Percentiles rank a stretch among this genome's conserved stretches.
These are phyloP conservation scores for Schizophyllum amplum DNA, from an alignment of 1,284 basidiomycete genomes.

Conservation along the genomic window DNA sequence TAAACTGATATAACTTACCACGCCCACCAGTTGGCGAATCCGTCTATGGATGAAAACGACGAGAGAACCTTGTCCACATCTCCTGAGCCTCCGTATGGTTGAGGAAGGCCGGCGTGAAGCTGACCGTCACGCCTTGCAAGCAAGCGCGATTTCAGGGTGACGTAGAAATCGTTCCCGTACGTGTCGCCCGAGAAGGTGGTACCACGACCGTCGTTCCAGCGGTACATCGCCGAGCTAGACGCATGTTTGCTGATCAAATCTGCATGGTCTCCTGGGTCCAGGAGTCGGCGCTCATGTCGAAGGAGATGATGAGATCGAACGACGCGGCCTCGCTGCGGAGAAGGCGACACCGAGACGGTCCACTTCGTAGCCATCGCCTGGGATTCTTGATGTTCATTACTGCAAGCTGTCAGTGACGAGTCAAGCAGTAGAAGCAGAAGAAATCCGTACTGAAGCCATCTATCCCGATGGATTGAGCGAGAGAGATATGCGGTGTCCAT, in stretches of 20 bases:
- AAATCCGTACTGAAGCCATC: too few species aligned
- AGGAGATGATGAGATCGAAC: constrained; percentile 27
- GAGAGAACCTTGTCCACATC: constrained; percentile 16
- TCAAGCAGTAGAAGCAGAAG: too few species aligned
- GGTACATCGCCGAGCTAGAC: constrained; percentile 17
- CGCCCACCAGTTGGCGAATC: constrained; percentile 30
- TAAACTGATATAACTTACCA: too few species aligned
- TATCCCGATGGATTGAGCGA: too few species aligned
- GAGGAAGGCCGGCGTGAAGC: constrained; percentile 25
- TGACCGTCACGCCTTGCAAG: constrained; percentile 20
- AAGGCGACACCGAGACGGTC: constrained; percentile 21
- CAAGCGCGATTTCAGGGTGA: constrained; percentile 19
- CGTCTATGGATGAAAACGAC: constrained; percentile 23
- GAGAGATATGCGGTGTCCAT: too few species aligned
- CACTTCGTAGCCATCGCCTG: constrained; percentile 19
- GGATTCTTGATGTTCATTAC: constrained; percentile 18
- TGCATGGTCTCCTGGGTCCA: constrained; percentile 15
- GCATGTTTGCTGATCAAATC: constrained; percentile 16
- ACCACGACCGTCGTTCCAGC: constrained; percentile 23
- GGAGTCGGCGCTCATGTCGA: constrained; percentile 23
- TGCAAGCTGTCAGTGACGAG: too few species aligned
- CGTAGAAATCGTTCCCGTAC: constrained; percentile 24
- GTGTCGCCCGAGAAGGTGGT: too few species aligned
- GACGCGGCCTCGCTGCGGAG: constrained; percentile 20
- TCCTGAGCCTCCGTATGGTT: constrained; percentile 21